Percentiles rank a stretch among this genome's conserved stretches.
phyloP scores from a whole-genome alignment of 2,329 filamentous ascomycete species.

The Diaporthe sp. region DNA sequence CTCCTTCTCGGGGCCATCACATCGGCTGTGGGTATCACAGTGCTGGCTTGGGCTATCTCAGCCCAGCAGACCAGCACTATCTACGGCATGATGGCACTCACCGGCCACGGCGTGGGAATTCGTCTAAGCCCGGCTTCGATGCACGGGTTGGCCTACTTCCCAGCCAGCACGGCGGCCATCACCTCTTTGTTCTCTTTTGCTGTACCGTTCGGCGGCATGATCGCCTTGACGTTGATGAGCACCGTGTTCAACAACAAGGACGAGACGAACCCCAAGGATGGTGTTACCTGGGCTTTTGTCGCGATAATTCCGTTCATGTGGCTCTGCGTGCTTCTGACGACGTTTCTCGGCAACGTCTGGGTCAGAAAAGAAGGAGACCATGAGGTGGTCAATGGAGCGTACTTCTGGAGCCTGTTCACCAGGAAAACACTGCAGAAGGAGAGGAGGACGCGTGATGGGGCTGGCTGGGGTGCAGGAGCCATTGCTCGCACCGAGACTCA shows the following conservation, averaged over 20 bases:
- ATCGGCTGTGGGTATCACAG: constrained; percentile 70
- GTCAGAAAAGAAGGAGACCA: constrained; percentile 47
- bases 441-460: constrained; percentile 40
- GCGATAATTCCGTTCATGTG: constrained; percentile 72
- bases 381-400: constrained; percentile 45
- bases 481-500: background rate
- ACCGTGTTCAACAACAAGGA: constrained; percentile 75
- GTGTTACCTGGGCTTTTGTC: constrained; percentile 77
- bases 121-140: constrained; percentile 75
- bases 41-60: constrained; percentile 71
- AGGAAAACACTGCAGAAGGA: constrained; percentile 41
- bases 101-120: constrained; percentile 73
- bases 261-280: constrained; percentile 54
- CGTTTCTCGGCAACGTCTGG: constrained; percentile 52
- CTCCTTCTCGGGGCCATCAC: constrained; percentile 69
- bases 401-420: constrained; percentile 43
- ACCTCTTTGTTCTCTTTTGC: constrained; percentile 73
- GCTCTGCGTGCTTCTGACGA: constrained; percentile 49
- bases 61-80: constrained; percentile 63
- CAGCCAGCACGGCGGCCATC: constrained; percentile 68
- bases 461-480: background rate
- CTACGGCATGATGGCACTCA: constrained; percentile 76
- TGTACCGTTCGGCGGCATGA: constrained; percentile 73
- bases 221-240: constrained; percentile 77
- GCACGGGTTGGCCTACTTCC: constrained; percentile 75